Evolutionary conservation across 2,329 filamentous ascomycete species (phyloP).

Genomic region (Claviceps humidiphila): DNA sequence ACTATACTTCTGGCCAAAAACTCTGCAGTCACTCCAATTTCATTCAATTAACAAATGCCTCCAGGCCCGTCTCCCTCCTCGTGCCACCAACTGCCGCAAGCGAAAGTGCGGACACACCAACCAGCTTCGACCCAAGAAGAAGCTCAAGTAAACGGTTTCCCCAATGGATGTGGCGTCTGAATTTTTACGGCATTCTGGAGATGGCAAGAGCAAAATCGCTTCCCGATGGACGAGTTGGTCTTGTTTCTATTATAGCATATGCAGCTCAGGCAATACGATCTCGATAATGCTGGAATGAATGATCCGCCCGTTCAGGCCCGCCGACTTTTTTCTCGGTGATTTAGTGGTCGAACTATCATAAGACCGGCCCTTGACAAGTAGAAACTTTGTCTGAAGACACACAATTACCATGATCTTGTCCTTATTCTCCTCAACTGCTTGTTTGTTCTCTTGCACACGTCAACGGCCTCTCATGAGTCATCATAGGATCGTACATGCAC

Average conservation of each 20-base stretch:
- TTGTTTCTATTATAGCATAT: conserved; percentile 29
- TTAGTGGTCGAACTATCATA: background rate
- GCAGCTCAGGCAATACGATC: conserved; percentile 24
- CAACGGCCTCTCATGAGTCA: too few relatives aligned
- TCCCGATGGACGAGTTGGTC: conserved; percentile 22
- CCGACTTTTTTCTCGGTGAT: background rate
- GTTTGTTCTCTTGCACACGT: too few relatives aligned
- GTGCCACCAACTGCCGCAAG: conserved; percentile 99
- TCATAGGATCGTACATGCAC: background rate
- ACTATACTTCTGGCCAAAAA: background rate
- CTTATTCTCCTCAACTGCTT: background rate
- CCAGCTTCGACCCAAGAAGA: conserved; percentile 99
- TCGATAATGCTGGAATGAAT: conserved; percentile 18
- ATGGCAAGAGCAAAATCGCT: conserved; percentile 22
- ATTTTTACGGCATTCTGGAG: conserved; percentile 27
- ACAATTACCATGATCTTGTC: background rate
- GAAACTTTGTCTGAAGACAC: background rate
- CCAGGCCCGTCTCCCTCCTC: conserved; percentile 75
- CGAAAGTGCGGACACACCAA: conserved; percentile 99
- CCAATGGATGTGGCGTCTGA: conserved; percentile 32
- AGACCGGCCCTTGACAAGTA: background rate
- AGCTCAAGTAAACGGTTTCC: conserved; percentile 61
- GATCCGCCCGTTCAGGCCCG: background rate
- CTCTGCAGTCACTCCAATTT: background rate
- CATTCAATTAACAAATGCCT: conserved; percentile 6